Base-by-base conservation (phyloP, 495 filamentous ascomycete species). In the Neurospora sp. region DNA sequence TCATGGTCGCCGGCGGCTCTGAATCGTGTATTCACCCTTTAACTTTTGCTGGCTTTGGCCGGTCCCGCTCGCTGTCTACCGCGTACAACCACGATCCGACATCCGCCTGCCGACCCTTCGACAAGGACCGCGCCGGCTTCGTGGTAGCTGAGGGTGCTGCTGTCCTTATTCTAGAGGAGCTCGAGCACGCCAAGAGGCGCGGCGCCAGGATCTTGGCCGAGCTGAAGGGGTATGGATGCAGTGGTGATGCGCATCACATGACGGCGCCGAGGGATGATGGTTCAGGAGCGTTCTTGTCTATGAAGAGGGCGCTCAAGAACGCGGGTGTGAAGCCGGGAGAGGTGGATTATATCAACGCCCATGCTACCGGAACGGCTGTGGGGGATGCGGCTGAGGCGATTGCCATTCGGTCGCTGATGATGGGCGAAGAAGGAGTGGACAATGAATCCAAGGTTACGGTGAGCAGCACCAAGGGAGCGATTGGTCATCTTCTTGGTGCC, bases 21-120 rank as follows among this genome's bases (percentile, higher is more conserved):
- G 96, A 99, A 82, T 94, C 95, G 3, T 99, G 96, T 80, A 97
- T 99, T 73, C 94, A 99, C 77, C 96, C 96, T 14, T 85, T 99
- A 31, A 92, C 95, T 22, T 90, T 99, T 72, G 91, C 93, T 6
- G 96, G 96, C 22, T 99, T 99, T 80, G 90, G 93, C 20, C 87
- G 94, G 40, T 94, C 94, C 3, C 88, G 94, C 70, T 97, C 93
- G 69, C 85, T 99, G 31, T 91, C 93, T 3, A 96, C 92, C 0
- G 86, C 84, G 2, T 96, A 87, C 82, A 97, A 98, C 78, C 83
- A 92, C 71, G 81, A 84, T n/a, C 94, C 96, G 1, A 71, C 84
- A 7, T 85, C 87, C 38, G 88, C 94, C 53, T 97, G 93, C 9
- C 86, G 96, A 27, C 96, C 96, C 1, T 99, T 98, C 77, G 95